phyloP scores from a whole-genome alignment of 164 flowering plant species.

The Aristolochia californica region DNA sequence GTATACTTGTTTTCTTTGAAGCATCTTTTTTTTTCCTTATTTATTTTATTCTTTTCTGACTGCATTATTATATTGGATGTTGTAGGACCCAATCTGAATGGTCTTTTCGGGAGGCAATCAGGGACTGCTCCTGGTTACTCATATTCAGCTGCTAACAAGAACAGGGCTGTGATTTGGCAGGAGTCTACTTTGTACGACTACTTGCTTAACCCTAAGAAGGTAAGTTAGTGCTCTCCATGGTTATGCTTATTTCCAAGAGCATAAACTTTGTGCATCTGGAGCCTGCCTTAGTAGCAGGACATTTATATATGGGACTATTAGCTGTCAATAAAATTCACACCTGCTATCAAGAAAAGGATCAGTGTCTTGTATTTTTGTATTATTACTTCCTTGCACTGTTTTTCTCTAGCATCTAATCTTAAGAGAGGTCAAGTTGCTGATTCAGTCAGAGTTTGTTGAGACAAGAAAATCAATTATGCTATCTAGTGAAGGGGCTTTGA shows the following conservation, averaged over 20 bases:
- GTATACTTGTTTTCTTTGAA: neutral
- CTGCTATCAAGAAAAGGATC: no score
- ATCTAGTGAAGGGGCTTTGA: no score
- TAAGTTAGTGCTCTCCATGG: constrained; percentile 6
- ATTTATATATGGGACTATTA: no score
- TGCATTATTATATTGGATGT: neutral
- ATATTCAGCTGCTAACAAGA: constrained; percentile 51
- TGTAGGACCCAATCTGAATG: constrained; percentile 52
- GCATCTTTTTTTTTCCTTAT: neutral
- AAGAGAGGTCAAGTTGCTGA: no score
- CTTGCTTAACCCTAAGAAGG: constrained; percentile 60
- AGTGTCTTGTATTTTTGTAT: no score
- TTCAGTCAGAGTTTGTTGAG: no score
- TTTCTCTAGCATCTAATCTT: no score
- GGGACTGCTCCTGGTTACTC: constrained; percentile 56
- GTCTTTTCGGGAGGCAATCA: constrained; percentile 53
- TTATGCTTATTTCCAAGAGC: neutral
- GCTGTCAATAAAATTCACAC: neutral
- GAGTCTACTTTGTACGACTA: constrained; percentile 50
- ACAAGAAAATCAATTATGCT: no score
- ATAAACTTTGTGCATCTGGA: neutral
- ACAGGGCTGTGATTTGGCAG: constrained; percentile 50
- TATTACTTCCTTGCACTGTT: no score
- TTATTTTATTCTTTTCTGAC: neutral
- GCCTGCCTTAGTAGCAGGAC: neutral